Evolutionary conservation across 2,329 filamentous ascomycete species (phyloP).

Genomic region (Macrophomina tecta): DNA sequence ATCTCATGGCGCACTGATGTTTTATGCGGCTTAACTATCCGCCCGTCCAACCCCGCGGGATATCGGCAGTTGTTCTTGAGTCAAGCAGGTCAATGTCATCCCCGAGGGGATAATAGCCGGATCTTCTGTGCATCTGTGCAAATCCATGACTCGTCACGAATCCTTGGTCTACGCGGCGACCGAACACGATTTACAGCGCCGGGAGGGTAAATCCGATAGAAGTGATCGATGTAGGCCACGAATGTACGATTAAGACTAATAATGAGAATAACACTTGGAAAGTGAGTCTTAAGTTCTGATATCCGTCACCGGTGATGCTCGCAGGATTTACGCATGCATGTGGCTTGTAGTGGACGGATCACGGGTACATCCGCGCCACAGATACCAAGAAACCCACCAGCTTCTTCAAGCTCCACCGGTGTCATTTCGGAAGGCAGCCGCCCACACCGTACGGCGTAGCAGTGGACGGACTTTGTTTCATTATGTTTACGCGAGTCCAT

Average conservation of each 20-base stretch:
- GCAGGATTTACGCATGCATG: background rate
- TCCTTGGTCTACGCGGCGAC: background rate
- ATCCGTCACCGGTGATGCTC: background rate
- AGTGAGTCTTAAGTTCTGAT: background rate
- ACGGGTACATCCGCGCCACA: background rate
- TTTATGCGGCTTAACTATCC: background rate
- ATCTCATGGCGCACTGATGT: background rate
- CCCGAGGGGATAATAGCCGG: background rate
- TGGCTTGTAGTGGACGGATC: background rate
- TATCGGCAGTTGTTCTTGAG: background rate
- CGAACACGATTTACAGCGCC: background rate
- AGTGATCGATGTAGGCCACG: no score
- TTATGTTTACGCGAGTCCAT: background rate
- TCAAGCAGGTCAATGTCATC: background rate
- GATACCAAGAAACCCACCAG: background rate
- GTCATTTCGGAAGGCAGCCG: background rate
- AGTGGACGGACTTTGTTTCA: background rate
- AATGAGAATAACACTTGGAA: background rate
- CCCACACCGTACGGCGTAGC: background rate
- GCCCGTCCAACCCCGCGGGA: background rate
- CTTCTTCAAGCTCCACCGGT: background rate
- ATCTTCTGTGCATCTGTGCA: background rate
- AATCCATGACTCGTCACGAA: background rate
- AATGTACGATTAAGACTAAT: background rate
- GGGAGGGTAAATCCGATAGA: background rate